Base-by-base conservation (phyloP, 768 basidiomycete species). In the Termitomyces sp. region DNA sequence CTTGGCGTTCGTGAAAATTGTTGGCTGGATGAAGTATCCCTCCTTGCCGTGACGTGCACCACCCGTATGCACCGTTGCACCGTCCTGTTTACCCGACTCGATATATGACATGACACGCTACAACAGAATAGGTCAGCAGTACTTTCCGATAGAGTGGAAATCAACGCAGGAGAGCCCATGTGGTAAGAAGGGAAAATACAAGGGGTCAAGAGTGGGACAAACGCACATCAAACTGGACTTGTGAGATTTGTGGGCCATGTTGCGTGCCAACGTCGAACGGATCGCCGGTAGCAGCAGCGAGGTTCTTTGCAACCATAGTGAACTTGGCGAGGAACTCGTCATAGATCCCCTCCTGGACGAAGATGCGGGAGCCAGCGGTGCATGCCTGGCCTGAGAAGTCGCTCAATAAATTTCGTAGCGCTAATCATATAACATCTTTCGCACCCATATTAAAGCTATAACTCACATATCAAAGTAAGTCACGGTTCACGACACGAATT, bases 1-100 rank as follows among this genome's bases (percentile, higher is more conserved):
- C 34, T 72, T 78, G 40, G 79, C 78, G 61, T 89, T 77, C 9
- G 84, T 81, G 71, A 91, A 87, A 62, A 91, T 75, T 5, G 91
- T 92, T 1, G 86, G 91, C 56, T 72, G 60, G 56, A n/a, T n/a
- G n/a, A n/a, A n/a, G n/a, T n/a, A n/a, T n/a, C n/a, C n/a, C n/a
- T n/a, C n/a, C n/a, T n/a, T n/a, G n/a, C n/a, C n/a, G n/a, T n/a
- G n/a, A n/a, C n/a, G n/a, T n/a, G n/a, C n/a, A n/a, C n/a, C n/a
- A n/a, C n/a, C n/a, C n/a, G n/a, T n/a, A n/a, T n/a, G n/a, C n/a
- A n/a, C n/a, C n/a, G n/a, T n/a, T n/a, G n/a, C n/a, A n/a, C n/a
- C n/a, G n/a, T n/a, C n/a, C n/a, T n/a, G n/a, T n/a, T n/a, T n/a
- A n/a, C n/a, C n/a, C n/a, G n/a, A n/a, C n/a, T n/a, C n/a, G n/a